Base-by-base conservation (phyloP, 306 rosid species). In the Rosa chinensis region DNA sequence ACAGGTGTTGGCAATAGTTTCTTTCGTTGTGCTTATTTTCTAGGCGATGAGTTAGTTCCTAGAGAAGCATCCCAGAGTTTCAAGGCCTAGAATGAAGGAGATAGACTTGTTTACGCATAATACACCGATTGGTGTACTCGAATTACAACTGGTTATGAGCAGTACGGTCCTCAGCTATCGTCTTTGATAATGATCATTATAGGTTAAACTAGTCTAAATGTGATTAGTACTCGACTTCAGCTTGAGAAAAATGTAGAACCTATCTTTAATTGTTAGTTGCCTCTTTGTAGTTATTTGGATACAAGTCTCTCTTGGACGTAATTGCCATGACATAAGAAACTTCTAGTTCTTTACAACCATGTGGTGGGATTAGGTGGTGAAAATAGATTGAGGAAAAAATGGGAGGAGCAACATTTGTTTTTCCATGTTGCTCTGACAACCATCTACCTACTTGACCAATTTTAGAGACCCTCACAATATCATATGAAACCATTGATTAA, bases 341-440 rank as follows among this genome's bases (percentile, higher is more conserved):
- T 76, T 89, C 56, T 68, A 70, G 78, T 72, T 75, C 79, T 70
- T 74, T 78, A 81, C 89, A 88, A 85, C 85, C 10, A 80, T 79
- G 82, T 83, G 86, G 84, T 82, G 74, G 92, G 91, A 89, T 89
- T 91, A 91, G 97, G 90, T 91, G 86, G 82, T 85, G 89, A 32
- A 32, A 32, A 32, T 32, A 32, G 37, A 32, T 2, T 32, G 37
- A 32, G 3, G 37, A 2, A 2, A 32, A 32, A 32, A 32, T 32
- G 37, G 37, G 37, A 74, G 28, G 28, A 25, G 28, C 89, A 79
- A 78, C 77, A n/a, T 23, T 56, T 83, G 53, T 55, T 83, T 91
- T 89, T 87, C 90, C 78, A 67, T 72, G 76, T 79, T 78, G 83
- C 88, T 82, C 83, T 82, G 93, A 86, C 87, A 78, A 87, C 78